These are phyloP conservation scores for Alnus glutinosa DNA, from an alignment of 306 rosid genomes.

Conservation along the genomic window DNA sequence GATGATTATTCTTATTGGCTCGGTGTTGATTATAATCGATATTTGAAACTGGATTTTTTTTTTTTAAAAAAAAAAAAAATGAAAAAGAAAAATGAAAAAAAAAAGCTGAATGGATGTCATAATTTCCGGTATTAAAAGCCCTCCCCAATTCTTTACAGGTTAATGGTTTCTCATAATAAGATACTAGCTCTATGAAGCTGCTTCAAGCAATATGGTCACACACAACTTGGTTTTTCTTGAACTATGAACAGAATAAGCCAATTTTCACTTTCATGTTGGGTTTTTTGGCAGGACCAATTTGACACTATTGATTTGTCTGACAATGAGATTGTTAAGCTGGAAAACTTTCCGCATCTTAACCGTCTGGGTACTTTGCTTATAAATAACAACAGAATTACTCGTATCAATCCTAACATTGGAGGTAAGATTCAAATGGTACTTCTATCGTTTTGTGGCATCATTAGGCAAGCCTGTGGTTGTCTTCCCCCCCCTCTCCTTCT, in stretches of 20 bases:
- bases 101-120: background rate
- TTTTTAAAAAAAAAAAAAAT: background rate
- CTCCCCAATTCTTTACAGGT: background rate
- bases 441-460: background rate
- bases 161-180: background rate
- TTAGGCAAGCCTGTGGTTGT: background rate
- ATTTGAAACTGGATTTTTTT: background rate
- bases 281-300: conserved; percentile 79
- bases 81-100: too few species aligned
- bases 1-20: background rate
- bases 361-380: conserved; percentile 88
- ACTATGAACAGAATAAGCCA: background rate
- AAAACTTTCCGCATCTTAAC: conserved; percentile 78
- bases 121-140: background rate
- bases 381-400: conserved; percentile 86
- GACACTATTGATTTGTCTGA: conserved; percentile 90
- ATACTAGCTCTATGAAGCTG: background rate
- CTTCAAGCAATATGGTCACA: background rate
- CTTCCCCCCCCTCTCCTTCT: background rate
- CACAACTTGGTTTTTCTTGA: background rate
- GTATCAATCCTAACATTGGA: conserved; percentile 83
- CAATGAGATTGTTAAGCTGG: conserved; percentile 94
- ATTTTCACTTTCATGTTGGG: conserved; percentile 6
- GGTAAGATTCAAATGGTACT: conserved; percentile 45
- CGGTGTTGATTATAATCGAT: background rate